A percentile compares a stretch with the other conserved stretches of the same genome.
Evolutionary conservation across 352 stramenopile species (phyloP).

Genomic region (Thalassiosira tumida): DNA sequence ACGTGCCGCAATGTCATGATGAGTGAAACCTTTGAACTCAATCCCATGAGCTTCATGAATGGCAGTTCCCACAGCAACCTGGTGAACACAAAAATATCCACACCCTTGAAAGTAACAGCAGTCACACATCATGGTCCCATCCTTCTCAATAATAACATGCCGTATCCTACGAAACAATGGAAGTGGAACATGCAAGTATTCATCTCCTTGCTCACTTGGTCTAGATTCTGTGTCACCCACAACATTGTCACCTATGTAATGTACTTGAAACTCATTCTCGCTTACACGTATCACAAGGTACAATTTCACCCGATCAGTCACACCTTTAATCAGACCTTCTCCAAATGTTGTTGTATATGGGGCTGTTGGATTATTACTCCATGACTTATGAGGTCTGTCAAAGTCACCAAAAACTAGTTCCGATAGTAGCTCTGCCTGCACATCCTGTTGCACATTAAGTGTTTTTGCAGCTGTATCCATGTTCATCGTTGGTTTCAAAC

Average conservation of each 20-base stretch:
- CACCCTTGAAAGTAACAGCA: neutral
- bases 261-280: neutral
- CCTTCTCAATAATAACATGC: neutral
- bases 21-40: slow-evolving; percentile 39
- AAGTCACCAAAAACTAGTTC: neutral
- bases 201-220: neutral
- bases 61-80: neutral
- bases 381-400: neutral
- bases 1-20: slow-evolving; percentile 38
- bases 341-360: neutral
- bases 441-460: slow-evolving; percentile 31
- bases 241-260: no score
- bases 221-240: no score
- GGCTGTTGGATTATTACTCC: neutral
- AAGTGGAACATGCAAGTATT: neutral
- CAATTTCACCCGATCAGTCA: neutral
- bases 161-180: neutral
- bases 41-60: neutral
- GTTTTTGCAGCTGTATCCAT: slow-evolving; percentile 39
- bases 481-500: slow-evolving; percentile 44
- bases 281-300: neutral
- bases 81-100: neutral
- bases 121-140: neutral
- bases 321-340: slow-evolving; percentile 17
- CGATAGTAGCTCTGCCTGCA: neutral